These are phyloP conservation scores for Rhodotorula diobovata DNA, from an alignment of 768 basidiomycete genomes.

Conservation along the genomic window DNA sequence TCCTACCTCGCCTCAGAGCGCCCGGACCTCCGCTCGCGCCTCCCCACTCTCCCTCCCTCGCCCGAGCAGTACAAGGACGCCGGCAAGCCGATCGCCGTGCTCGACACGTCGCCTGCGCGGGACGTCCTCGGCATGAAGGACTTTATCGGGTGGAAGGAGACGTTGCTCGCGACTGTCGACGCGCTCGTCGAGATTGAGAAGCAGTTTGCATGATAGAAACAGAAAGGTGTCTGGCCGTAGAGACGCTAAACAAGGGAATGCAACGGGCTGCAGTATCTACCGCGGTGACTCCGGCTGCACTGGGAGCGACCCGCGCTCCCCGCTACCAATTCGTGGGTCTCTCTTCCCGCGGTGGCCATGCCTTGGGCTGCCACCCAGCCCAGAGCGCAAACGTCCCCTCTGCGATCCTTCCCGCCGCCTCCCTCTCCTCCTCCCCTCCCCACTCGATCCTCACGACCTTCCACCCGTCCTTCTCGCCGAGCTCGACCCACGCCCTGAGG, in stretches of 20 bases:
- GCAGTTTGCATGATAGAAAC: slow-evolving; percentile 8
- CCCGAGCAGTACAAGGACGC: slow-evolving; percentile 11
- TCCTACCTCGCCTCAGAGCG: background rate
- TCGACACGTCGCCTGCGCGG: slow-evolving; percentile 34
- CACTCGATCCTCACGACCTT: background rate
- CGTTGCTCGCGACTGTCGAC: slow-evolving; percentile 35
- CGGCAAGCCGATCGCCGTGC: slow-evolving; percentile 23
- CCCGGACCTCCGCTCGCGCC: slow-evolving; percentile 28
- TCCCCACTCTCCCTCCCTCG: slow-evolving; percentile 23
- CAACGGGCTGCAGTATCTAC: too few species aligned
- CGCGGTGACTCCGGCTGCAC: too few species aligned
- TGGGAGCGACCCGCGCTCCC: too few species aligned
- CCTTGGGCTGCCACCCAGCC: background rate
- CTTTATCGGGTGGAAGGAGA: slow-evolving; percentile 34
- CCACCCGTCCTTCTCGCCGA: background rate
- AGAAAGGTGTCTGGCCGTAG: background rate
- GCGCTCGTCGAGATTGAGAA: slow-evolving; percentile 38
- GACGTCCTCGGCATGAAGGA: slow-evolving; percentile 26
- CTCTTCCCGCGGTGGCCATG: too few species aligned
- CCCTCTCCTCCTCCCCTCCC: background rate
- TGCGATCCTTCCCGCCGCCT: background rate
- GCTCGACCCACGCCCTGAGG: slow-evolving; percentile 1
- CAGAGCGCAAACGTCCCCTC: background rate
- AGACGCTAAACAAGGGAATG: too few species aligned
- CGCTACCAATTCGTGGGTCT: too few species aligned